Evolutionary conservation across 169 alveolate species (phyloP), one percentile per base, ranked within the genome.

Genomic region (Cardiosporidium cionae): DNA sequence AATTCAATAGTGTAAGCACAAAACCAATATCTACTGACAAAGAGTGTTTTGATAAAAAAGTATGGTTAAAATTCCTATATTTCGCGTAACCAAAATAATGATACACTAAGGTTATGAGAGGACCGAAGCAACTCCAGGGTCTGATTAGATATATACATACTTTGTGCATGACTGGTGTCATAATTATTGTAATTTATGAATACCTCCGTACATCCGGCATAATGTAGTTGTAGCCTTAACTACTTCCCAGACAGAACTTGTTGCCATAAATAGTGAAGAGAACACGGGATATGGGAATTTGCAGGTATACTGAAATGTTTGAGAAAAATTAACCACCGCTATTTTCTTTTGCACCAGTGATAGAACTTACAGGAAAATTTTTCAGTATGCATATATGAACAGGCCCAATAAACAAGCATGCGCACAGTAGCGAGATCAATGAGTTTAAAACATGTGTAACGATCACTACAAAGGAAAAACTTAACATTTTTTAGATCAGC

Each of bases 341-440:
- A 77, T 5, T 74, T 33, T 6, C 28, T 31, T 33, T 35, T 7
- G 0, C 5, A 9, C 33, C 1, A 5, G 29, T 67, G 44, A 32
- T 35, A 6, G 33, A 27, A 27, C 76, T 74, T 73, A 87, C 92
- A 37, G 94, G 94, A 68, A 89, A 89, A 80, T 89, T 87, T 64
- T 89, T 87, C 68, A 89, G 76, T 58, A 89, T 85, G 63, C 94
- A 89, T 7, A 87, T 71, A 69, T 85, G 92, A 31, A 84, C 90
- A 27, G 94, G 94, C 4, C 94, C 94, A 34, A 86, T 85, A 70
- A 89, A 89, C 37, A 89, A 74, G 32, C 94, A 89, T 22, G 91
- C 94, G 73, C 94, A 89, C 36, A 89, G 69, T 22, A 89, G 89
- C 23, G 94, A 88, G 86, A 89, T 80, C 87, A 89, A 82, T 29